Evolutionary conservation across 2,329 filamentous ascomycete species (phyloP), one percentile per base, ranked within the genome.

Genomic region (Beauveria varroae): DNA sequence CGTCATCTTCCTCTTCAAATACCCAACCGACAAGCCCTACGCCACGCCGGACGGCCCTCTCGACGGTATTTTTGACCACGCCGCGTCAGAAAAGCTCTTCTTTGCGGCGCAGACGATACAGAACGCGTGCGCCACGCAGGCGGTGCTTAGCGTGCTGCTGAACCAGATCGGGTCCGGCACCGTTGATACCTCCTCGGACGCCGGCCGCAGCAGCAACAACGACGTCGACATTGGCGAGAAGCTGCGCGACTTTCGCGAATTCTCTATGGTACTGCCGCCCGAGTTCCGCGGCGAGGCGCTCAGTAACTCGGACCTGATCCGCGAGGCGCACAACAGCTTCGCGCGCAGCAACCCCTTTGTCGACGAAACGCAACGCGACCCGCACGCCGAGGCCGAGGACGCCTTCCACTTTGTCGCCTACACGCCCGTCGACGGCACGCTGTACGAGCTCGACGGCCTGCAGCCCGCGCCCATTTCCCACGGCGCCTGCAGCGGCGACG

Each of bases 1-100:
- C 70, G 91, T 99, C 67, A 97, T 99, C 71, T 99, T 99, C 77
- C 90, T 99, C 74, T 99, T 99, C 86, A 98, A 97, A 78, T 99
- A 90, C 76, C 75, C 85, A 56, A 92, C 86, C 64, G 86, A 89
- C 71, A 83, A 75, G 63, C 83, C 79, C 68, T 88, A 80, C 78
- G 85, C 78, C 43, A 75, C 74, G 64, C 76, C 81, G 47, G 81
- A 85, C 61, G 82, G 82, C 50, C 92, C 93, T 0, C 83, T 86
- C 65, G 93, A 98, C 73, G 95, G 95, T 64, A 80, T 78, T 40
- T 96, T 91, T 74, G 92, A 97, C 77, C 79, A 86, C 67, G 81
- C 80, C 18, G 91, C 91, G 16, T 80, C 89, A 20, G 86, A 91
- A 64, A 81, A 83, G 64, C 82, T 96, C 68, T 99, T 96, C 82